Evolutionary conservation across 768 basidiomycete species (phyloP).

Genomic region (Lentinula guzmanii): DNA sequence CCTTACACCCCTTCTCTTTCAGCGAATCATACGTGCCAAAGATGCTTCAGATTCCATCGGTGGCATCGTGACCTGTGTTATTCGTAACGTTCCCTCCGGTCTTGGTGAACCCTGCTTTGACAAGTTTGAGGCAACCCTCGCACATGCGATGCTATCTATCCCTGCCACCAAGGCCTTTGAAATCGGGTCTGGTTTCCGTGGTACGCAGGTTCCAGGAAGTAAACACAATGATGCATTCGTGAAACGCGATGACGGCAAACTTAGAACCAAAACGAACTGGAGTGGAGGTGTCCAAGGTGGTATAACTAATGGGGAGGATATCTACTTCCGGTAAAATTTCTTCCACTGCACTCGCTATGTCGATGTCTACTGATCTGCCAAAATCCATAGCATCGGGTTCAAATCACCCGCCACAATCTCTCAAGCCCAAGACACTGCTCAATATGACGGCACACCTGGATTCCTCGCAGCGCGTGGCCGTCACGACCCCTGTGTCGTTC

Average conservation of each 20-base stretch:
- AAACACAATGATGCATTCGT: conserved; percentile 92
- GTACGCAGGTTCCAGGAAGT: conserved; percentile 89
- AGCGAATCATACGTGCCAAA: conserved; percentile 95
- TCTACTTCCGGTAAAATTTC: conserved; percentile 83
- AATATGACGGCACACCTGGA: conserved; percentile 90
- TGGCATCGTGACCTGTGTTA: conserved; percentile 96
- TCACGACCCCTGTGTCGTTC: conserved; percentile 97
- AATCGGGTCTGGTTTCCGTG: conserved; percentile 93
- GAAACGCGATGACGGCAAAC: conserved; percentile 51
- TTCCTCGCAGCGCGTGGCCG: conserved; percentile 86
- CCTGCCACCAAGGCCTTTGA: conserved; percentile 99
- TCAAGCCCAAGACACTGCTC: conserved; percentile 82
- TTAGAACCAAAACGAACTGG: conserved; percentile 90
- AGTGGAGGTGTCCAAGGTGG: conserved; percentile 97
- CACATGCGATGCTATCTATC: conserved; percentile 97
- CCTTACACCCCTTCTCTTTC: conserved; percentile 8
- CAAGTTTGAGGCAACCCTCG: conserved; percentile 94
- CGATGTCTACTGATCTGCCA: neutral
- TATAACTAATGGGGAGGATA: conserved; percentile 94
- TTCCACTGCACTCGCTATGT: neutral
- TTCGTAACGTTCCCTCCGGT: conserved; percentile 84
- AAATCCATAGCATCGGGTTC: conserved; percentile 72
- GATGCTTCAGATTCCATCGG: conserved; percentile 91
- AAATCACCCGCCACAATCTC: conserved; percentile 99
- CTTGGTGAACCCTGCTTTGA: conserved; percentile 98